Percentiles rank a stretch among this genome's conserved stretches.
Conservation (phyloP, 1,139 yeast genomes). For the Kurtzmaniella natalensis region DNA sequence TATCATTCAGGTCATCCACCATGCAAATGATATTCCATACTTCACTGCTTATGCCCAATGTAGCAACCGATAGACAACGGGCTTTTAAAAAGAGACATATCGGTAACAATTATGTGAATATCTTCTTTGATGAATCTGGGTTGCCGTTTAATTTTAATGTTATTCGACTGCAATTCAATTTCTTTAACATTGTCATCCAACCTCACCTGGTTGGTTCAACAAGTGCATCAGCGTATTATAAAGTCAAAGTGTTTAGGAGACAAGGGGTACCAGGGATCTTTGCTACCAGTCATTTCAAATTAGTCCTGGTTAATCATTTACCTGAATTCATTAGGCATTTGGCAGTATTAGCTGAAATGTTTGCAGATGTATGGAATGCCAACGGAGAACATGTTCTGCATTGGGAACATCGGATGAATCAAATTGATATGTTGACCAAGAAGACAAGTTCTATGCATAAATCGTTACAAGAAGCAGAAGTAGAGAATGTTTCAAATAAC, state of each 20-base stretch:
- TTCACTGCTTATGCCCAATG: conserved; percentile 72
- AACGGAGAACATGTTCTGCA: conserved; percentile 51
- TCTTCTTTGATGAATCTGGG: conserved; percentile 72
- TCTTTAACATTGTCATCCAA: conserved; percentile 71
- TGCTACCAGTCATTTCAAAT: conserved; percentile 71
- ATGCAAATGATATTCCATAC: conserved; percentile 74
- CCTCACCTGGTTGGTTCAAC: conserved; percentile 42
- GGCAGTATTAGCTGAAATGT: conserved; percentile 62
- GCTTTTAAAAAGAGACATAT: conserved; percentile 76
- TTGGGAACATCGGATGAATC: conserved; percentile 66
- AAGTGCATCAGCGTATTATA: conserved; percentile 11
- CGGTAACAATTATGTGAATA: conserved; percentile 80
- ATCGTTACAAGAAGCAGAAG: conserved; percentile 22
- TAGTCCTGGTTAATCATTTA: conserved; percentile 56
- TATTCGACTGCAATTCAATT: conserved; percentile 76
- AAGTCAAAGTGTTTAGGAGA: conserved; percentile 60
- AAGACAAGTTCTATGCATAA: conserved; percentile 33
- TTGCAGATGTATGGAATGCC: conserved; percentile 71
- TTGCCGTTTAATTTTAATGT: conserved; percentile 64
- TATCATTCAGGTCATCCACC: conserved; percentile 69
- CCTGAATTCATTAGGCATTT: conserved; percentile 64
- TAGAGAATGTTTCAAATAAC: conserved; percentile 7
- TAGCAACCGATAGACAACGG: conserved; percentile 37
- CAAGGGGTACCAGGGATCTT: conserved; percentile 74
- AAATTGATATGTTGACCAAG: conserved; percentile 46